Conservation (phyloP, 129 eudicot genomes). For the Smallanthus sonchifolius region DNA sequence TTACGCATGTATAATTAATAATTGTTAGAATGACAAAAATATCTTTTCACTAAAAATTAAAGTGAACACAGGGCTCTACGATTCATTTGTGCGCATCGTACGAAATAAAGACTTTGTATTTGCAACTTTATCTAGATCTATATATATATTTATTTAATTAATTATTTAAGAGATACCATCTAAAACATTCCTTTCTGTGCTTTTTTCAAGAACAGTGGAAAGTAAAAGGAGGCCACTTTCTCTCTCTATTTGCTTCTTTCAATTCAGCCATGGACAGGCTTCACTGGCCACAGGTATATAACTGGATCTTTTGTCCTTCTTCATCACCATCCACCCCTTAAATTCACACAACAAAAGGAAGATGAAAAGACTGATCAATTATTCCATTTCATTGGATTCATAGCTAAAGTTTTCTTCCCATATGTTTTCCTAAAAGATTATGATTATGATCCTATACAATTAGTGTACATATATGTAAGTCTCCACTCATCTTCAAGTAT, state of each 20-base stretch:
- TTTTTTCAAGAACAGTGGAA: constrained; percentile 39
- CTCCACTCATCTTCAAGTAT: constrained; percentile 27
- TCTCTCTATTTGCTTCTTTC: constrained; percentile 13
- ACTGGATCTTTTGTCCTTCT: constrained; percentile 14
- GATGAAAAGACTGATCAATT: background rate
- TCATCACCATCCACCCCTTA: constrained; percentile 11
- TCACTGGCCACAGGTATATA: constrained; percentile 73
- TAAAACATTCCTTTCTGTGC: constrained; percentile 46
- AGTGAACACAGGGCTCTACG: too few species aligned
- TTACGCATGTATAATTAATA: too few species aligned
- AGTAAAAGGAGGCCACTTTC: constrained; percentile 30
- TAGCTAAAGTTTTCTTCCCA: background rate
- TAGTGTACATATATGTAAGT: constrained; percentile 15
- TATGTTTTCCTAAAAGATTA: background rate
- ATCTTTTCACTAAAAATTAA: too few species aligned
- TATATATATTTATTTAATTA: too few species aligned
- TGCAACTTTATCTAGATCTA: too few species aligned
- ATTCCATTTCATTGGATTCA: constrained; percentile 14
- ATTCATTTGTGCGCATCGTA: too few species aligned
- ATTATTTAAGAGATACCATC: constrained; percentile 7
- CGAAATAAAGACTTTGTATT: too few species aligned
- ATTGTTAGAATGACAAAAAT: too few species aligned
- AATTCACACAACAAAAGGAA: background rate
- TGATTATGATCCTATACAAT: constrained; percentile 16
- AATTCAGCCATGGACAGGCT: constrained; percentile 55